Base-by-base conservation (phyloP, 305 asterid species). In the Fraxinus ornus region DNA sequence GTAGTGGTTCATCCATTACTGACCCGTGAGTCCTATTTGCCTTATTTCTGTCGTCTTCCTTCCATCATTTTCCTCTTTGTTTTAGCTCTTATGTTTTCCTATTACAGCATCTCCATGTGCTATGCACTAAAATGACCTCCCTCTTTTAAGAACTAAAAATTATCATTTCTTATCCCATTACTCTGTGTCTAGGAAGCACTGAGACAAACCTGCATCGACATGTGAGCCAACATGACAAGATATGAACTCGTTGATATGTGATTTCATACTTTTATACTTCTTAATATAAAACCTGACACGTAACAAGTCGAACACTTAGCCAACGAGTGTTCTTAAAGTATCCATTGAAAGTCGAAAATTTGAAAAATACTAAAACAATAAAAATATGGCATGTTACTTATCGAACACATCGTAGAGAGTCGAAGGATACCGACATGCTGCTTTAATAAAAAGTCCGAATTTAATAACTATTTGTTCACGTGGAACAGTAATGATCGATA, bases 21-120 rank as follows among this genome's bases (percentile, higher is more conserved):
- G 83, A 89, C 97, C 98, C 97, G 98, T 93, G 98, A 93, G 78
- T 86, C 32, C 66, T 76, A 76, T 26, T 72, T 81, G 35, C 83
- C 86, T 72, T 78, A 80, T 86, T 84, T 82, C 83, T 90, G 98
- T 90, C 97, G 85, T 88, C 90, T 89, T 91, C 89, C 85, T 79
- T 86, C 81, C 89, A 88, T 76, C 86, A 32, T 83, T 83, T 86
- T 81, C 55, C 83, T 77, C 84, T 19, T 77, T 36, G 72, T 79
- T 75, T 86, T 22, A 21, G 75, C 82, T 82, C 55, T 76, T 80
- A 83, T 32, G 76, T 76, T 70, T 55, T 37, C 80, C 81, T 71
- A 10, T 44, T 77, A 77, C 57, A 49, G 81, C 30, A 1, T 77
- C 17, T 10, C 86, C 92, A 91, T 90, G 92, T 91, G 92, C 84